Conservation (phyloP, 805 yeast species). For the Hanseniaspora hatyaiensis region DNA sequence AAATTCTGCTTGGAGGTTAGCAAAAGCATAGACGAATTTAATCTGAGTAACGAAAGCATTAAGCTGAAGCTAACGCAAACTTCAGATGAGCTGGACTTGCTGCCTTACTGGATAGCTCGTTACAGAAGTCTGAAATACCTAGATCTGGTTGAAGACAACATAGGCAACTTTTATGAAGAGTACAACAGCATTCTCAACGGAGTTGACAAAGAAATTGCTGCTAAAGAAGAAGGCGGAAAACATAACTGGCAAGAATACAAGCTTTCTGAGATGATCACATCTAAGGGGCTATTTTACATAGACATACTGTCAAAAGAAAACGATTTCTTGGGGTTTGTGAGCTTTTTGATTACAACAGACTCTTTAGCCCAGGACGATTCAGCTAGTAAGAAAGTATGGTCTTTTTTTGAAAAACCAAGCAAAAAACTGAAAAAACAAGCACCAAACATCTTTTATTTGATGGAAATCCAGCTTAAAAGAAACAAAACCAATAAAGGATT, state of each 20-base stretch:
- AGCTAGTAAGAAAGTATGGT: neutral
- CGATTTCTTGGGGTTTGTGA: conserved; percentile 3
- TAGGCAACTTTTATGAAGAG: neutral
- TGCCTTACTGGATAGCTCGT: neutral
- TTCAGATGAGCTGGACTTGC: conserved; percentile 4
- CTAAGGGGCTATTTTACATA: conserved; percentile 3
- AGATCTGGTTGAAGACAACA: neutral
- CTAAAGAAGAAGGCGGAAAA: neutral
- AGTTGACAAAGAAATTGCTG: neutral
- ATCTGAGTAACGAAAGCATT: neutral
- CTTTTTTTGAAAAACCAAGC: neutral
- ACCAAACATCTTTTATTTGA: conserved; percentile 1
- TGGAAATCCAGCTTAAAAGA: conserved; percentile 8
- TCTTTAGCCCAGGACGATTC: neutral
- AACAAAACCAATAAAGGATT: neutral
- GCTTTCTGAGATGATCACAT: conserved; percentile 2
- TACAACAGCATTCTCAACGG: neutral
- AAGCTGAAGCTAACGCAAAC: neutral
- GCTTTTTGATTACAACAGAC: conserved; percentile 1
- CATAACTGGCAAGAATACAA: conserved; percentile 4
- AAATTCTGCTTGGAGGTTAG: neutral
- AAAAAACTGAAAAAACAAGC: neutral
- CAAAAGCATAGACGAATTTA: neutral
- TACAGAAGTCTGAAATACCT: neutral
- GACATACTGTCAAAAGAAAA: neutral